phyloP scores from a whole-genome alignment of 495 filamentous ascomycete genomes.

The Aspergillus nanangensis region DNA sequence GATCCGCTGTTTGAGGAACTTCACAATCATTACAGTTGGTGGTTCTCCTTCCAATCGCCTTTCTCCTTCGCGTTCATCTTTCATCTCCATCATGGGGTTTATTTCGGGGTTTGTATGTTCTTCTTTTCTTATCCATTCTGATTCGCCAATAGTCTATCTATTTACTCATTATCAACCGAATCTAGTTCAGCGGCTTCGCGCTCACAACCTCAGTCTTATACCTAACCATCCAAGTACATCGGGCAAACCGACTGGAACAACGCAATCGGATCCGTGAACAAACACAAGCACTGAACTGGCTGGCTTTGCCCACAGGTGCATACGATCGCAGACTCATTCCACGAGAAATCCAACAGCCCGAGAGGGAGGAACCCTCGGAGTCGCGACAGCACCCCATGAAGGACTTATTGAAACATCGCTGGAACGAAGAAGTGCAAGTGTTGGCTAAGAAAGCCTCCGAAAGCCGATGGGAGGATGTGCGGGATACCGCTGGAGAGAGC shows the following conservation, averaged over 20 bases:
- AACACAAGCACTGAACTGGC: constrained; percentile 53
- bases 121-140: too few relatives aligned
- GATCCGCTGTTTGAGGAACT: constrained; percentile 17
- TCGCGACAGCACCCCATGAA: constrained; percentile 42
- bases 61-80: not conserved
- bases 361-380: constrained; percentile 11
- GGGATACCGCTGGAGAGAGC: constrained; percentile 38
- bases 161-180: too few relatives aligned
- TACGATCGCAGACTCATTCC: constrained; percentile 36
- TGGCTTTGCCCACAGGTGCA: constrained; percentile 44
- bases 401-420: constrained; percentile 70
- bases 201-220: constrained; percentile 80
- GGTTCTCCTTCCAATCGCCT: not conserved
- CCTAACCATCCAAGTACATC: constrained; percentile 71
- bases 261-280: constrained; percentile 67
- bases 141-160: too few relatives aligned
- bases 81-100: constrained; percentile 59
- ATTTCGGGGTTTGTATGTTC: constrained; percentile 74
- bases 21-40: too few relatives aligned
- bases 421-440: constrained; percentile 71
- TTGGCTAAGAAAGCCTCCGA: constrained; percentile 63
- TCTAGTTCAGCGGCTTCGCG: constrained; percentile 71
- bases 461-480: constrained; percentile 57
- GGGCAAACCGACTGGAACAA: constrained; percentile 65
- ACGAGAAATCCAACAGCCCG: constrained; percentile 23